Evolutionary conservation across 2,329 filamentous ascomycete genomes (phyloP), one percentile per base, ranked within the genome.

Genomic region (Albophoma yamanashiensis): DNA sequence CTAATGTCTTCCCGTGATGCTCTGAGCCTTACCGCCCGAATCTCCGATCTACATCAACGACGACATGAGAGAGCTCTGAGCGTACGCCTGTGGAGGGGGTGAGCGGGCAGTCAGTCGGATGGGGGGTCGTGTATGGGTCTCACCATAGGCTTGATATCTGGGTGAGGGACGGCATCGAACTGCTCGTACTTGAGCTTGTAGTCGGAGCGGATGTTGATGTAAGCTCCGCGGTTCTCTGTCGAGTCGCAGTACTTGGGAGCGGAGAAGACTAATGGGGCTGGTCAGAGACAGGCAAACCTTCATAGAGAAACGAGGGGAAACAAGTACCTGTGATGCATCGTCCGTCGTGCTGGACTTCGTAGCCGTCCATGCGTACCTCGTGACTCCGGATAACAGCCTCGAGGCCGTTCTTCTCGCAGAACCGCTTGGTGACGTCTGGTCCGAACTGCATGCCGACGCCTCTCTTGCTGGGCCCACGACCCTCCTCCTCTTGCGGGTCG

Each of bases 341-440:
- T 64, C 93, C 94, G 68, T 94, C 89, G 73, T 99, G 94, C 79
- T 99, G 93, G 66, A 96, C 89, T 73, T 99, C 93, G 70, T 97
- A 99, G n/a, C 94, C 94, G 62, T 94, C 92, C 94, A 99, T 99
- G 68, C 94, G 87, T 36, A 99, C 94, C 74, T 99, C 94, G 77
- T 99, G 94, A 70, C 92, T 96, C 67, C 94, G 89, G 68, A 99
- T 99, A 65, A 99, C 89, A 55, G 94, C 94, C 65, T 96, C 89
- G 47, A 99, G 82, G 0, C 91, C 90, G 75, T 99, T 99, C 76
- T 88, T 92, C 68, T 99, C 92, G 72, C 94, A 99, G 82, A 99
- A 99, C 57, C 86, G 84, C 79, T 95, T 96, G 27, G 94, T 99
- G 61, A 99, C 86, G 71, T 99, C 94, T 0, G 94, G 94, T 0